Base-by-base conservation (phyloP, 495 filamentous ascomycete species). In the Letharia lupina region DNA sequence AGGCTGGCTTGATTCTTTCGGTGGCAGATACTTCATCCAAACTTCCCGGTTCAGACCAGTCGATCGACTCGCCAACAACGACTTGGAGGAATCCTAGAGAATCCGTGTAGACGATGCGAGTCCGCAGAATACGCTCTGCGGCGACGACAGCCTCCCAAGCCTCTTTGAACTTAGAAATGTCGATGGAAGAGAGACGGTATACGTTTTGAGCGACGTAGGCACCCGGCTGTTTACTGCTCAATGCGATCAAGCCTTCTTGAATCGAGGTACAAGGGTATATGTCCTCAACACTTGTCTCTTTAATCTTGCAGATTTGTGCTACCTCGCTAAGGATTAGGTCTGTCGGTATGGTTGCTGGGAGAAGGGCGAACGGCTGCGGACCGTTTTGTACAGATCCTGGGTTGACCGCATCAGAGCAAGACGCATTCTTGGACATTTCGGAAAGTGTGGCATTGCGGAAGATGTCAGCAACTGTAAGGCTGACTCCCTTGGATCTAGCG, bases 211-310 rank as follows among this genome's bases (percentile, higher is more conserved):
- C 82, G 23, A 85, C 74, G 66, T 86, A 87, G 0, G 81, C 74
- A 31, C 83, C 82, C 13, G 71, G 64, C 13, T 81, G 77, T 64
- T 82, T 82, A 52, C 78, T 75, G 1, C 87, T 87, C 4, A 88
- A 72, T 2, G 84, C 83, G 72, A 89, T 77, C n/a, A 91, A 77
- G 3, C 86, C 87, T 69, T 88, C 88, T 73, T 92, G 89, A 3
- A 90, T 75, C 12, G 88, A 82, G 11, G 85, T 89, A 77, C 87
- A 90, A 12, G 87, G 87, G 65, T 88, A 91, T 0, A 87, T 73
- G 71, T 91, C 81, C 15, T 66, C 50, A 35, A 87, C 72, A 0
- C 20, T 52, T 15, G 67, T 64, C 9, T 64, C 56, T 4, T 74
- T 52, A 33, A 75, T 64, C 16, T 65, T 61, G 41, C 70, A 74